Evolutionary conservation across 768 basidiomycete species (phyloP), one percentile per base, ranked within the genome.

Genomic region (Leccinellum rugosiceps): DNA sequence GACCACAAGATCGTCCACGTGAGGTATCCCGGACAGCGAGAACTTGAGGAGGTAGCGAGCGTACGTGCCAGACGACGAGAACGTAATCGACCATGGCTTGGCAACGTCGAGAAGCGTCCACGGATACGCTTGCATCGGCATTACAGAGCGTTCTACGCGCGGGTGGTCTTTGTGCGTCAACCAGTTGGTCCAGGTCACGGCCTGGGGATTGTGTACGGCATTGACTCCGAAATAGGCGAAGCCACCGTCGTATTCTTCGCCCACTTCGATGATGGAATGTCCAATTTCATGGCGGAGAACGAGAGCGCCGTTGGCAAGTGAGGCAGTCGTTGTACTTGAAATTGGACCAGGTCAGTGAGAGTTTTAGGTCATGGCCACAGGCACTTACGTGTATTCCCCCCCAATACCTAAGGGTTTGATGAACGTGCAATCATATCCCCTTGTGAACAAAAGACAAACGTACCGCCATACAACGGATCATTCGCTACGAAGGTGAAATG

Each of bases 211-310:
- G 46, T 79, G 72, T 26, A 78, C 77, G 4, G 87, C 80, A 64
- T 92, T 89, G 34, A 79, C 77, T 15, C 90, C 90, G 63, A 79
- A 88, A 69, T 92, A 92, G 3, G 77, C 85, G 58, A 71, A 83
- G 4, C 88, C 90, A 13, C 89, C 90, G 61, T 92, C 90, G 65
- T 92, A 91, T 72, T 91, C 90, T 72, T 92, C 90, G 4, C 90
- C 90, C 19, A 90, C 85, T 7, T 82, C 74, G 62, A 91, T 88
- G 49, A 91, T 82, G 23, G 87, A 89, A 71, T 92, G 90, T 0
- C 90, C 90, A 1, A 91, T 81, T 69, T 91, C 90, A 64, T 90
- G 90, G 6, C 88, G 81, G 30, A 92, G 78, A 6, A 91, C 87
- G 19, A 88, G 78, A 17, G 88, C 81, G 0, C 90, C 89, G 53